phyloP scores from a whole-genome alignment of 352 stramenopile genomes.

The Thraustochytrium sp. region DNA sequence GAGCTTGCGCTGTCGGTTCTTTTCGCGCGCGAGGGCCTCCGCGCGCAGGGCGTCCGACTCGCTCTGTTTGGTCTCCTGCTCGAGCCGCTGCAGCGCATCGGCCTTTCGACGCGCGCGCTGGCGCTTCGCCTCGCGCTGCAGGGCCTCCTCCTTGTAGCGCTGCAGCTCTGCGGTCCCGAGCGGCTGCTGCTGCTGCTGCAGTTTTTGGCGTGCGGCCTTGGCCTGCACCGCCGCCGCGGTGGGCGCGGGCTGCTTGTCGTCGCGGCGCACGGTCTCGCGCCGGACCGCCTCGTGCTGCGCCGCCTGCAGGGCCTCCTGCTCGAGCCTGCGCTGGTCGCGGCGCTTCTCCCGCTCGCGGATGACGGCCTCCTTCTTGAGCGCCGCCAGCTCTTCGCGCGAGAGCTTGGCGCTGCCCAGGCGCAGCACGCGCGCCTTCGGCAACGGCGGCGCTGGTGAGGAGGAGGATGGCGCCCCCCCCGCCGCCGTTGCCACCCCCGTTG shows the following conservation, averaged over 20 bases:
- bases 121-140: background rate
- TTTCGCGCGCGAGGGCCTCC: background rate
- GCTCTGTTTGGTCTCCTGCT: background rate
- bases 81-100: background rate
- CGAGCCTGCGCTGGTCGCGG: background rate
- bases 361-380: slow-evolving; percentile 10
- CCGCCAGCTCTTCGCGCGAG: background rate
- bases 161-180: background rate
- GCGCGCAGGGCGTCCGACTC: background rate
- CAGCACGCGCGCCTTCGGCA: background rate
- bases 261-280: background rate
- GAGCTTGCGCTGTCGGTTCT: background rate
- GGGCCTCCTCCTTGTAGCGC: background rate
- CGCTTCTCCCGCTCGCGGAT: slow-evolving; percentile 3
- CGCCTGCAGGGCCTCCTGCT: background rate
- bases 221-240: background rate
- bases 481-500: background rate
- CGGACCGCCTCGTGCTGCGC: background rate
- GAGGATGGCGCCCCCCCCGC: no score
- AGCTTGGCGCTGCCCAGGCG: background rate
- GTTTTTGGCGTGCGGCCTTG: background rate
- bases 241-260: background rate
- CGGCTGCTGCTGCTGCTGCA: background rate
- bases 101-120: background rate
- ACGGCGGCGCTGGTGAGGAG: background rate